Base-by-base conservation (phyloP, 192 early-diverging fungal genomes). In the Mortierella claussenii region DNA sequence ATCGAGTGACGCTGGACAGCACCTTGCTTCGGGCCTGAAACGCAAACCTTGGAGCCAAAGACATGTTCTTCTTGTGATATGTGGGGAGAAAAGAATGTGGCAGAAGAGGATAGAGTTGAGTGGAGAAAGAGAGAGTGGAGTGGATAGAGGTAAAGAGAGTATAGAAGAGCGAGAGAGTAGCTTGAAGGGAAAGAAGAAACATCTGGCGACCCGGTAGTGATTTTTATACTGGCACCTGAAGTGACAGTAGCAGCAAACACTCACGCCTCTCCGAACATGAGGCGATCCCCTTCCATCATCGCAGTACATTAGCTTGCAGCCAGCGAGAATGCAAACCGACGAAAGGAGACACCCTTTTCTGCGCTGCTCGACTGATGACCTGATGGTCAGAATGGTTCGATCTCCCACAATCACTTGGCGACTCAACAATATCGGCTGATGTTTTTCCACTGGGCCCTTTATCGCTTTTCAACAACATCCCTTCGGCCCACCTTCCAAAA, bases 261-360 rank as follows among this genome's bases (percentile, higher is more conserved):
- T n/a, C n/a, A n/a, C n/a, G n/a, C n/a, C n/a, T n/a, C 37, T 31
- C 26, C 28, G 47, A 27, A 21, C 51, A 32, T 5, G 51, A 26
- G 28, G 33, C 23, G 32, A 6, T 31, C 43, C 47, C 4, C 50
- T 61, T 15, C 1, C 43, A 20, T 30, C 27, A 28, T 45, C 42
- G 42, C 40, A 49, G 47, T 24, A 49, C 21, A 49, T 49, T 49
- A 49, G 21, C 12, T 10, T 24, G 28, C 44, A 37, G 45, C 64
- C 64, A 66, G 64, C 54, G 53, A 66, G 45, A 56, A 34, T 33
- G 17, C 64, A 49, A 66, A 56, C 64, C 64, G 64, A 53, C 5
- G n/a, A n/a, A n/a, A n/a, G n/a, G n/a, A n/a, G n/a, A n/a, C n/a
- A n/a, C n/a, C n/a, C n/a, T n/a, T n/a, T n/a, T n/a, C n/a, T n/a